Base-by-base conservation (phyloP, 768 basidiomycete genomes). In the Pleurotus ostreatus region DNA sequence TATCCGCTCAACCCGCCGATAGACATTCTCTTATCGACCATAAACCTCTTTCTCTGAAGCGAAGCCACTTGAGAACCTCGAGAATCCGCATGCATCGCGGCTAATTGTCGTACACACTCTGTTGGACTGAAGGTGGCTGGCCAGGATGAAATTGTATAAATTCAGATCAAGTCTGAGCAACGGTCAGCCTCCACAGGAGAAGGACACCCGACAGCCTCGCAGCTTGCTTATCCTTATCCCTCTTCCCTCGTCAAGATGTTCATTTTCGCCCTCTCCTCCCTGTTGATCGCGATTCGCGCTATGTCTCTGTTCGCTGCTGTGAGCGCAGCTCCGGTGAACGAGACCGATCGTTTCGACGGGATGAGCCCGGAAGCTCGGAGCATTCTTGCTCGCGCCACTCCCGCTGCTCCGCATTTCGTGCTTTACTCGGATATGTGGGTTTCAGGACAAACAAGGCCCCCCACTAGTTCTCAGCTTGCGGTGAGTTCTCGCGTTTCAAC, bases 361-460 rank as follows among this genome's bases (percentile, higher is more conserved):
- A 20, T 53, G 39, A 53, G 39, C 39, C 38, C 37, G 18, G 39
- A 53, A 53, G 56, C 59, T 1, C 57, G 37, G 38, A 57, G 49
- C 34, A 57, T 62, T 40, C 45, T 57, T 43, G 48, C 56, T 8
- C 59, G 60, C 15, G 61, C 57, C 25, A 57, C 55, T 6, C 64
- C 67, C 12, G 66, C 65, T 7, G 65, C 74, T 2, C 76, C 76
- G 1, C 70, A 71, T 57, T 78, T 70, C 52, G 75, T 76, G 4
- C 64, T 70, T 30, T 74, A 77, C 55, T 68, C 66, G 49, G 74
- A 77, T 59, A 61, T 66, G 61, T 72, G 60, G 55, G 65, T 69
- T n/a, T 63, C 71, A 16, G 73, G 74, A 2, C 61, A 67, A n/a
- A 73, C 69, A 16, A 72, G 74, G 1, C 74, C 74, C 8, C 76